These are phyloP conservation scores for Cryptococcus hybrid DNA, from an alignment of 1,284 basidiomycete genomes.

Conservation along the genomic window DNA sequence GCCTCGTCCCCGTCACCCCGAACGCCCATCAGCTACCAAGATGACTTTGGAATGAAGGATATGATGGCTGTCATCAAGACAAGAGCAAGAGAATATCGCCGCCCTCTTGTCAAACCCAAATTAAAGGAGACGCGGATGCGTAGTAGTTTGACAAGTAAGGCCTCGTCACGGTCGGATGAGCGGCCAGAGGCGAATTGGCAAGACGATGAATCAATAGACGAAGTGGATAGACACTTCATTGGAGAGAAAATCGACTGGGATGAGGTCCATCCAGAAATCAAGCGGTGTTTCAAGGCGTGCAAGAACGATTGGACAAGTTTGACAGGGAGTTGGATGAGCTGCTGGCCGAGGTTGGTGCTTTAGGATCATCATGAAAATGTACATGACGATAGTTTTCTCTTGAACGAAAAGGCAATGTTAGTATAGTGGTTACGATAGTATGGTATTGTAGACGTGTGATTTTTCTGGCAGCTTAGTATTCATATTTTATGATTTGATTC, in stretches of 20 bases:
- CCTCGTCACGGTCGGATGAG: background rate
- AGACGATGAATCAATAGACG: background rate
- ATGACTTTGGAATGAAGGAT: conserved; percentile 76
- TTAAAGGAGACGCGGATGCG: background rate
- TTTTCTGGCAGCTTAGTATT: too few species aligned
- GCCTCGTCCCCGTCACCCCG: conserved; percentile 20
- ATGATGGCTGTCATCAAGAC: conserved; percentile 82
- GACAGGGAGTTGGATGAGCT: conserved; percentile 69
- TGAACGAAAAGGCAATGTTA: too few species aligned
- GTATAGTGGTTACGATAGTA: too few species aligned
- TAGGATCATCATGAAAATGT: background rate
- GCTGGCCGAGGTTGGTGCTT: conserved; percentile 26
- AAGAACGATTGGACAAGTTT: conserved; percentile 71
- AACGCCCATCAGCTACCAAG: conserved; percentile 59
- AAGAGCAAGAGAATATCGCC: conserved; percentile 53
- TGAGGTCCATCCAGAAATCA: conserved; percentile 66
- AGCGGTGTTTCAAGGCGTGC: conserved; percentile 62
- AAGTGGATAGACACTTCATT: conserved; percentile 67
- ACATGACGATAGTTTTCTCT: too few species aligned
- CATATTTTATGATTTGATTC: too few species aligned
- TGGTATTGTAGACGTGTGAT: too few species aligned
- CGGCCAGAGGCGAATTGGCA: background rate
- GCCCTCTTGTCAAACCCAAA: background rate
- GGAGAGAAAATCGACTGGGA: conserved; percentile 61
- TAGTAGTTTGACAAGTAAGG: background rate